A percentile compares a stretch with the other conserved stretches of the same genome.
Conservation (phyloP, 2,329 filamentous ascomycete species). For the Pseudonectria buxi region DNA sequence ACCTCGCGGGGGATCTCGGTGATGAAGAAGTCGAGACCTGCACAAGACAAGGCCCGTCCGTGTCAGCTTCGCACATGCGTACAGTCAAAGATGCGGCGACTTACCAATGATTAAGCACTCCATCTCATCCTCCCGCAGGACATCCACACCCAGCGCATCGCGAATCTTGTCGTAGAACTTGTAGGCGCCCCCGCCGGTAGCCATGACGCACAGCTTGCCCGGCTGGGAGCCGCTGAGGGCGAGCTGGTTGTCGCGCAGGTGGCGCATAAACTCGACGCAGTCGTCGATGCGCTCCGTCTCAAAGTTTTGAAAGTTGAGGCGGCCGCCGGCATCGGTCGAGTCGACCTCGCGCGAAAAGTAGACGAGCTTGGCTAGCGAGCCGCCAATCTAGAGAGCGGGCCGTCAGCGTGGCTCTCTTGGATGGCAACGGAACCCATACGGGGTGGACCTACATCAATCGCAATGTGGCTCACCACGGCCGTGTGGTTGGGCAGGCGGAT, state of each 20-base stretch:
- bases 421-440: slow-evolving; percentile 6
- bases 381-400: slow-evolving; percentile 65
- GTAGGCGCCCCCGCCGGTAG: slow-evolving; percentile 90
- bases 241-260: slow-evolving; percentile 76
- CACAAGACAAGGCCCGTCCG: background rate
- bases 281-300: slow-evolving; percentile 93
- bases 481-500: slow-evolving; percentile 96
- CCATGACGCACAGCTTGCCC: slow-evolving; percentile 81
- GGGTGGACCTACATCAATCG: slow-evolving; percentile 68
- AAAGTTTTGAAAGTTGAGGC: slow-evolving; percentile 91
- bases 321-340: slow-evolving; percentile 73
- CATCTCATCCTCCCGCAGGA: slow-evolving; percentile 95
- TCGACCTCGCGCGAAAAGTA: slow-evolving; percentile 90
- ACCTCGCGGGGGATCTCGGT: slow-evolving; percentile 95
- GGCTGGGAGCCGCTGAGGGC: slow-evolving; percentile 64
- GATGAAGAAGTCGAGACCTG: slow-evolving; percentile 96
- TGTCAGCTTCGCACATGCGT: slow-evolving; percentile 5
- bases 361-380: slow-evolving; percentile 90
- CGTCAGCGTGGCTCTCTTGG: slow-evolving; percentile 11
- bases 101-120: slow-evolving; percentile 90
- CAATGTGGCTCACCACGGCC: slow-evolving; percentile 90
- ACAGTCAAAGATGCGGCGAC: slow-evolving; percentile 9
- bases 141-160: slow-evolving; percentile 76
- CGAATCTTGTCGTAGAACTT: slow-evolving; percentile 93
- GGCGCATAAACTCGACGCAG: slow-evolving; percentile 85